Base-by-base conservation (phyloP, 495 filamentous ascomycete species). In the Xylaria acuta region DNA sequence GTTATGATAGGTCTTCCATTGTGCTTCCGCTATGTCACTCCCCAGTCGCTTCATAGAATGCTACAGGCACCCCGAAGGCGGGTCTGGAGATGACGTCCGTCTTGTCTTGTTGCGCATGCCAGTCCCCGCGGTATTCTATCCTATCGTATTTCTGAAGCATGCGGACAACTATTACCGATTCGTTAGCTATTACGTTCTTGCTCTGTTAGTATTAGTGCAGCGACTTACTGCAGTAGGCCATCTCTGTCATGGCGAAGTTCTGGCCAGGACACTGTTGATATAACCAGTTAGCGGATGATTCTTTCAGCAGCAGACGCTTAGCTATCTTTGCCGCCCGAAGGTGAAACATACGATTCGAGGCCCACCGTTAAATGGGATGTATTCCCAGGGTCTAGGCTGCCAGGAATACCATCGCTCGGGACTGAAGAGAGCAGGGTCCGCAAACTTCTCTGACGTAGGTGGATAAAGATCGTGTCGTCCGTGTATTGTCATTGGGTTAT, bases 321-420 rank as follows among this genome's bases (percentile, higher is more conserved):
- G 83, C 8, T 22, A n/a, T 60, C 16, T 34, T n/a, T 34, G 9
- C n/a, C 5, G 18, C 5, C 20, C 18, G 1, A 22, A 38, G 3
- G 34, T 9, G 16, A 49, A 30, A 63, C 67, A 7, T 70, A 70
- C 67, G 30, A 86, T 85, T 9, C 86, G 76, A 36, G 87, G 86
- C 0, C 89, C 88, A n/a, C 89, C 88, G 72, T 87, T 88, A 74
- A 91, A 91, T 0, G 89, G 88, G 20, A 90, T 75, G 74, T 88
- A 90, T 45, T 82, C 80, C 92, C 91, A 93, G 5, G 86, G 80
- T 73, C 82, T 86, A 1, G 89, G 89, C 69, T 84, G 82, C 75
- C 84, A 83, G 30, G 59, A 60, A 41, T 85, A 82, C 89, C 90
- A 92, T 6, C 90, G 76, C 47, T 86, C 86, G 0, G 90, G 90